Evolutionary conservation across 169 alveolate species (phyloP), one percentile per base, ranked within the genome.

Genomic region (Plasmodium ovale): DNA sequence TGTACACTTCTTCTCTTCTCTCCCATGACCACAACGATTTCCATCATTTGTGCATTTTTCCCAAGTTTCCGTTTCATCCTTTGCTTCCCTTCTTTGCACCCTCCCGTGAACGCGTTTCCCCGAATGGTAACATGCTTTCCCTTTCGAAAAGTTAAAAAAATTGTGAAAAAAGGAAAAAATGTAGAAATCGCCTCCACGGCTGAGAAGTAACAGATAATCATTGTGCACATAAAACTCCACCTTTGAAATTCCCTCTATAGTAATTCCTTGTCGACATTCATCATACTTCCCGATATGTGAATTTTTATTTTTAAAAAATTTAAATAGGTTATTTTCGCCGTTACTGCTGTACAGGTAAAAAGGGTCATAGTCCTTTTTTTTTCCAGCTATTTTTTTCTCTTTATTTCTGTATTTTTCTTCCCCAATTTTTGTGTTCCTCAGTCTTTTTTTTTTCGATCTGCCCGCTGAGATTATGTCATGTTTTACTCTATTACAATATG

Each of bases 81-180:
- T 56, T 23, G 5, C 16, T 19, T 27, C 3, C 0, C 33, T 47
- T 31, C 31, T 47, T 44, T 85, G 91, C 33, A 85, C 3, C 0
- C 33, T 47, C 21, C 31, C 33, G 62, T 85, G 91, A 51, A 85
- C 67, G 16, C 35, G n/a, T 19, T 35, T 68, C 21, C 91, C 91
- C 19, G 49, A 67, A 59, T 85, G 62, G 49, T 85, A 85, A 21
- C 91, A 85, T 27, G 60, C 19, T 33, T 68, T 72, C 16, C 35
- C 62, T 70, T 85, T 68, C 12, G 71, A 37, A 56, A 85, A 19
- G 35, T 85, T 85, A 37, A 85, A 85, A 69, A 85, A 85, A 1
- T 67, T 69, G 29, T 58, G 73, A 33, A 62, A 85, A 85, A 85
- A 85, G n/a, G 91, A 85, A 71, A 85, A 85, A 16, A 85, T 85